Evolutionary conservation across 805 yeast genomes (phyloP).

Genomic region (Metschnikowia lachancei): DNA sequence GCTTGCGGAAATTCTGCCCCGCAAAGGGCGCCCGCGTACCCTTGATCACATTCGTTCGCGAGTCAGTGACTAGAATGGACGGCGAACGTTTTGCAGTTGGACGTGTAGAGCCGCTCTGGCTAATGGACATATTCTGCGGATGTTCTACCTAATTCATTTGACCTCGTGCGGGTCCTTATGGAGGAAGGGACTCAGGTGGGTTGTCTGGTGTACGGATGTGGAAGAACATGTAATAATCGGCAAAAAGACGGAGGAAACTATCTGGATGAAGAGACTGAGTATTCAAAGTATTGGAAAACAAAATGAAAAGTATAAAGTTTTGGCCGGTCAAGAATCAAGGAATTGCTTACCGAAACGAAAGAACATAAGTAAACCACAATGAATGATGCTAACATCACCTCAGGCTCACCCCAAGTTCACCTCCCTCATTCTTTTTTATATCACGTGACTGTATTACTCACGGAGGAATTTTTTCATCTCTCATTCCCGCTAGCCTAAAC

Average conservation of each 20-base stretch:
- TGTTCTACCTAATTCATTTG: no score
- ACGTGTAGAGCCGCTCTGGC: slow-evolving; percentile 21
- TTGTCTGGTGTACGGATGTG: not conserved
- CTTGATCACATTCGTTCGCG: slow-evolving; percentile 53
- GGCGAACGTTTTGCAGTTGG: slow-evolving; percentile 87
- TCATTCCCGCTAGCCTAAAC: not conserved
- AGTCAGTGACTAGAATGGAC: slow-evolving; percentile 88
- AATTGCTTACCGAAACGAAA: not conserved
- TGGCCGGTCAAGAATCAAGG: no score
- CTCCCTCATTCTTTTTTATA: not conserved
- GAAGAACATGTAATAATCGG: no score
- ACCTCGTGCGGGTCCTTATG: not conserved
- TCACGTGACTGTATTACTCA: not conserved
- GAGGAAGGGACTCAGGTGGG: not conserved
- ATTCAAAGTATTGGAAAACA: no score
- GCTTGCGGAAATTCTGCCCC: slow-evolving; percentile 50
- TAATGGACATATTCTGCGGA: slow-evolving; percentile 12
- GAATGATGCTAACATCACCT: not conserved
- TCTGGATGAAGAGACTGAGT: no score
- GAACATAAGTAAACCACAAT: no score
- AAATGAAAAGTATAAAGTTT: no score
- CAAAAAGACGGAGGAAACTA: no score
- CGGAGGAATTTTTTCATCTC: not conserved
- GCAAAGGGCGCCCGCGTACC: slow-evolving; percentile 77
- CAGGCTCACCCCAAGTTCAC: no score